Evolutionary conservation across 1,139 yeast genomes (phyloP).

Genomic region (Pichia sp.): DNA sequence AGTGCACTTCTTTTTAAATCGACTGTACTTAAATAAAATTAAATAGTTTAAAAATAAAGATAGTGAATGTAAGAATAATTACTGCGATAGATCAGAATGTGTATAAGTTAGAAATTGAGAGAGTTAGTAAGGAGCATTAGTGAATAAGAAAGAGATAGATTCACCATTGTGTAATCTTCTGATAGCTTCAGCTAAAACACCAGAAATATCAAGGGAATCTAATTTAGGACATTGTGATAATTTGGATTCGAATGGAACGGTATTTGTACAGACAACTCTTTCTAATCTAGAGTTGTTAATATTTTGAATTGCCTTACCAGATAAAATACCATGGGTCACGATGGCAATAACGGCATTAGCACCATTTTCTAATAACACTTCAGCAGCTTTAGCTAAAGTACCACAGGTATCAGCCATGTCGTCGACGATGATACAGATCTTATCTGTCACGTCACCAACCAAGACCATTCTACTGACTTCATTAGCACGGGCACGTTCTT

Average conservation of each 20-base stretch:
- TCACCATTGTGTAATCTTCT: conserved; percentile 98
- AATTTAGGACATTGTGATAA: conserved; percentile 67
- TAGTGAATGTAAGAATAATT: no score
- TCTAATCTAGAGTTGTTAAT: conserved; percentile 77
- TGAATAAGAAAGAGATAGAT: conserved; percentile 86
- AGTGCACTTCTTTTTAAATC: no score
- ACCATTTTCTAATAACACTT: conserved; percentile 73
- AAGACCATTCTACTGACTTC: conserved; percentile 94
- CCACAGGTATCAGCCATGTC: conserved; percentile 99
- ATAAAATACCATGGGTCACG: conserved; percentile 92
- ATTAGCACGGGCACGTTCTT: conserved; percentile 94
- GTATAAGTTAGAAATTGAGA: no score
- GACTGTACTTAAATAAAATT: no score
- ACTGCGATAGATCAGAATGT: no score
- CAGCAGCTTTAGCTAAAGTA: conserved; percentile 94
- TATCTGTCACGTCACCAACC: conserved; percentile 91
- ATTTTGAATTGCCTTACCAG: conserved; percentile 84
- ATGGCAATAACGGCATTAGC: conserved; percentile 90
- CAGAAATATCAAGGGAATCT: conserved; percentile 80
- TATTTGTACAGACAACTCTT: conserved; percentile 88
- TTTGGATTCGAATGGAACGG: conserved; percentile 88
- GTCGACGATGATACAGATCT: conserved; percentile 88
- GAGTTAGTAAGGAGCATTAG: conserved; percentile 62
- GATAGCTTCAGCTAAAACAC: conserved; percentile 93
- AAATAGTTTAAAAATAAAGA: no score